phyloP scores from a whole-genome alignment of 495 filamentous ascomycete genomes.

The Hypoxylon intermedium region DNA sequence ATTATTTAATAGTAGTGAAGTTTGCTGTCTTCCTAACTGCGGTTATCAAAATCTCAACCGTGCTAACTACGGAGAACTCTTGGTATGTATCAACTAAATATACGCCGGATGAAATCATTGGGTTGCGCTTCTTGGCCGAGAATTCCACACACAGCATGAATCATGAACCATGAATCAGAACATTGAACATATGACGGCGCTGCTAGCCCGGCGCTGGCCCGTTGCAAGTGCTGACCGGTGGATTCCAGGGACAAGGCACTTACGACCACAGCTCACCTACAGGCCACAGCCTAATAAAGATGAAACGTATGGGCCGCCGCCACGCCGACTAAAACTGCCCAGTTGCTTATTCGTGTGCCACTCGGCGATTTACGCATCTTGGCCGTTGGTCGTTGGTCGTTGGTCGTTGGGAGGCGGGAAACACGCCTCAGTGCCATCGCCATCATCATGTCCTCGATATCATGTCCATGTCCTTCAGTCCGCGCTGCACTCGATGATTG shows the following conservation, averaged over 20 bases:
- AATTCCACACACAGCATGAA: neutral
- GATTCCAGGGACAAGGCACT: neutral
- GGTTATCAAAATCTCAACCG: neutral
- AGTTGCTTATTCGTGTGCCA: constrained; percentile 12
- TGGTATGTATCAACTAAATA: constrained; percentile 6
- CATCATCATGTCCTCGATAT: neutral
- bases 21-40: neutral
- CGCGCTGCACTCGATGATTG: no score
- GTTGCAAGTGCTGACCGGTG: neutral
- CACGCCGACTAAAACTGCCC: constrained; percentile 3
- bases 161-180: neutral
- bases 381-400: neutral
- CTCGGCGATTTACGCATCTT: neutral
- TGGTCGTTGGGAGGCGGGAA: constrained; percentile 3
- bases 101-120: neutral
- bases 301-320: constrained; percentile 33
- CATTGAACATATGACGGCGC: constrained; percentile 1
- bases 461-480: no score
- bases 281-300: constrained; percentile 17
- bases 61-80: neutral
- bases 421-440: neutral
- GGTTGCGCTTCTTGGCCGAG: neutral
- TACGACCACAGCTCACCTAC: constrained; percentile 5
- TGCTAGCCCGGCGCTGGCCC: neutral
- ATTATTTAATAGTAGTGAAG: no score